A percentile compares a stretch with the other conserved stretches of the same genome.
phyloP scores from a whole-genome alignment of 2,329 filamentous ascomycete species.

The Cordyceps farinosa region DNA sequence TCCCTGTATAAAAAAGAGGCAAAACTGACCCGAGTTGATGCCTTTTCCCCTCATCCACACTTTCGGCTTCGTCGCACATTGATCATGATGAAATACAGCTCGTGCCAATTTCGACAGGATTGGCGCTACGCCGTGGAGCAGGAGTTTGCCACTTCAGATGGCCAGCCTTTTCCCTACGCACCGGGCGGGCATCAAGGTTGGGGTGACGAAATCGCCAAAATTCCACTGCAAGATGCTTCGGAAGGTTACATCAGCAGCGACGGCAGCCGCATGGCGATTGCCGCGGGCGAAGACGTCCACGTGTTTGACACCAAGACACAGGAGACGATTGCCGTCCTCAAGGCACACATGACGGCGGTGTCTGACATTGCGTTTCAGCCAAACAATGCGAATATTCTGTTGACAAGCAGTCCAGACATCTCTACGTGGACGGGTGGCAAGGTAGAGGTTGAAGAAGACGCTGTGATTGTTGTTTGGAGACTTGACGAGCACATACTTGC shows the following conservation, averaged over 20 bases:
- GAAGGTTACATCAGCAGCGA: conserved; percentile 13
- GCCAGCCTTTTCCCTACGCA: conserved; percentile 14
- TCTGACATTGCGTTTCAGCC: conserved; percentile 12
- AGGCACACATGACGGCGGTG: not conserved
- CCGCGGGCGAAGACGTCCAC: conserved; percentile 4
- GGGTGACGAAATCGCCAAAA: conserved; percentile 14
- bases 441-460: not conserved
- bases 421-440: not conserved
- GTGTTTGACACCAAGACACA: conserved; percentile 1
- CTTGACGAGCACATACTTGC: not conserved
- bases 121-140: conserved; percentile 16
- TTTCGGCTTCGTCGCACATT: not conserved
- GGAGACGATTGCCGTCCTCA: not conserved
- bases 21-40: too few relatives aligned
- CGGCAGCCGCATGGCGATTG: conserved; percentile 4
- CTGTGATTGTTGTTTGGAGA: not conserved
- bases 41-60: not conserved
- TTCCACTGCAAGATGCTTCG: not conserved
- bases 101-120: conserved; percentile 9
- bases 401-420: not conserved
- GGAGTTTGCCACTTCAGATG: conserved; percentile 12
- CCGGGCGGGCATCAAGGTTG: conserved; percentile 7
- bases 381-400: conserved; percentile 9
- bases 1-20: too few relatives aligned
- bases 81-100: conserved; percentile 3